Percentiles rank a stretch among this genome's conserved stretches.
phyloP scores from a whole-genome alignment of 352 stramenopile genomes.

The Phytophthora hibernalis region DNA sequence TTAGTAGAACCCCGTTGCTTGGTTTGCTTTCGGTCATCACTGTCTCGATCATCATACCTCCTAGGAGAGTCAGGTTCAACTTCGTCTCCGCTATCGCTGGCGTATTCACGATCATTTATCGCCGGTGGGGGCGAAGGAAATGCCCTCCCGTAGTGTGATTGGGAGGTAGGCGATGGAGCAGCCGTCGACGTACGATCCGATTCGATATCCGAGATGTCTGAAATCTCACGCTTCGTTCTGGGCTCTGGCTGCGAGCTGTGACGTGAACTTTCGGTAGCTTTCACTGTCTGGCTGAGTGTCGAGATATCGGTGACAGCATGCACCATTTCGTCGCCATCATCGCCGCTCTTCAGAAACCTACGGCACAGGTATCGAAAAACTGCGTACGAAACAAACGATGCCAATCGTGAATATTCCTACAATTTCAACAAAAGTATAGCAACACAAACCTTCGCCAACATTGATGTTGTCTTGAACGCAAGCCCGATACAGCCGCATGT shows the following conservation, averaged over 20 bases:
- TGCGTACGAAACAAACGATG: constrained; percentile 14
- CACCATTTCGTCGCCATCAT: constrained; percentile 41
- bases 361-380: constrained; percentile 70
- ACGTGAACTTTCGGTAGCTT: constrained; percentile 16
- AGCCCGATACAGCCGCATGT: constrained; percentile 64
- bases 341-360: constrained; percentile 53
- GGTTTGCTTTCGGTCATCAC: constrained; percentile 10
- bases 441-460: constrained; percentile 60
- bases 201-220: constrained; percentile 45
- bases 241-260: constrained; percentile 22
- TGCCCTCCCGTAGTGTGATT: constrained; percentile 4
- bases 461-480: constrained; percentile 82
- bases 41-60: constrained; percentile 20
- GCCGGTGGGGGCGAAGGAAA: constrained; percentile 25
- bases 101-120: constrained; percentile 34
- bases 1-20: constrained; percentile 7
- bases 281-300: constrained; percentile 50
- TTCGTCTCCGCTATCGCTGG: constrained; percentile 31
- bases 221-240: constrained; percentile 45
- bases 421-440: not conserved
- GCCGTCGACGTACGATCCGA: constrained; percentile 38
- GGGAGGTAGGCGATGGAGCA: constrained; percentile 26
- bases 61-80: constrained; percentile 12
- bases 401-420: not conserved
- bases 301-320: constrained; percentile 64